Base-by-base conservation (phyloP, 352 stramenopile species). In the Pythium angustatum region DNA sequence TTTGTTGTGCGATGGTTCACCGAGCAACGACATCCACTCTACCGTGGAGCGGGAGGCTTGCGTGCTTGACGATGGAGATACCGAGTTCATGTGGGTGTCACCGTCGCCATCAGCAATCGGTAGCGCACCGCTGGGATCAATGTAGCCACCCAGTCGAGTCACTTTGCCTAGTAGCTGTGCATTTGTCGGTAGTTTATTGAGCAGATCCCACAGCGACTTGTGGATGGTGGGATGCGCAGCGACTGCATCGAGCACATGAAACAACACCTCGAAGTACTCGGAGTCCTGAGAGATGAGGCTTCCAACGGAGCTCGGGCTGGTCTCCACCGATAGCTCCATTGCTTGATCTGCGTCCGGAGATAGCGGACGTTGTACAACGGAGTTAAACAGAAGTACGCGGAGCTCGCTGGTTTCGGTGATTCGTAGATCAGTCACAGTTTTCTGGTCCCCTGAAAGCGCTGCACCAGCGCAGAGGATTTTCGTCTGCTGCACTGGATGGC, bases 211-310 rank as follows among this genome's bases (percentile, higher is more conserved):
- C 34, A 94, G 41, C 17, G 85, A 73, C 44, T 84, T 78, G 67
- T 93, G 85, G 1, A 91, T 82, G 14, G 76, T 22, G 1, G 67
- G 64, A 55, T 88, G 69, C 7, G 73, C 75, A 5, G 78, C 75
- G 1, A 91, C 76, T 19, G 78, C 77, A 54, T 94, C 87, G 14
- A 94, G 71, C 19, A 94, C 79, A 53, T 76, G 79, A 51, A 96
- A 94, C n/a, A 96, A 66, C 30, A 93, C 81, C 19, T 89, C 81
- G 54, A 94, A 94, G 56, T 96, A 94, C 21, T 83, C 76, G 8
- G 62, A 69, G 66, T 93, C 73, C 26, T 69, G 66, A 19, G 84
- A 72, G 64, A 94, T 88, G 17, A 96, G 57, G 19, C 85, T 27
- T 22, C 84, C 87, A 51, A 87, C 81, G 43, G 56, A 64, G 15